Conservation (phyloP, 768 basidiomycete genomes). For the Suillus weaverae region DNA sequence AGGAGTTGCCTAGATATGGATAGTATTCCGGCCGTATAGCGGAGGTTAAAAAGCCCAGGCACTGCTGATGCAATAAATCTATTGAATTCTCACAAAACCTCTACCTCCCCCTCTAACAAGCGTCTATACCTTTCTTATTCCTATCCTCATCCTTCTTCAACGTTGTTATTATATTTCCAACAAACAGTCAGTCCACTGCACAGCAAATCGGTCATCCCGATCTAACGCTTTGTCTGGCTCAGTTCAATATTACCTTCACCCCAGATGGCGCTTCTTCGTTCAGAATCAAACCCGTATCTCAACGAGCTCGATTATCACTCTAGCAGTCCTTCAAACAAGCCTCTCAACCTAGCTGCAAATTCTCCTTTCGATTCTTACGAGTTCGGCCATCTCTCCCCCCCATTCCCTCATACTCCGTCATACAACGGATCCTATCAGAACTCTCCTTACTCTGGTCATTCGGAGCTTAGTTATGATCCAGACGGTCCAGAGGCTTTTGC, state of each 20-base stretch:
- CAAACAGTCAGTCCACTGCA: slow-evolving; percentile 9
- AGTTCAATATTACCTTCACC: background rate
- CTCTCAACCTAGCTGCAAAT: slow-evolving; percentile 19
- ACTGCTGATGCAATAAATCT: slow-evolving; percentile 13
- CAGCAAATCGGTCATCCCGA: background rate
- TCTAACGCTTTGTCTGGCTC: background rate
- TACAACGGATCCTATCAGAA: slow-evolving; percentile 69
- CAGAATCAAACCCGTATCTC: slow-evolving; percentile 19
- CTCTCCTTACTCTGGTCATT: slow-evolving; percentile 67
- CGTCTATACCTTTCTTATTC: slow-evolving; percentile 17
- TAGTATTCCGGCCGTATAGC: background rate
- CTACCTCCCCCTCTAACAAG: slow-evolving; percentile 19
- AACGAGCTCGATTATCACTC: slow-evolving; percentile 28
- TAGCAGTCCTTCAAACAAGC: slow-evolving; percentile 29
- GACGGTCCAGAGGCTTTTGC: slow-evolving; percentile 48
- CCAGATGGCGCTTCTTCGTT: slow-evolving; percentile 31
- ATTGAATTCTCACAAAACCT: slow-evolving; percentile 32
- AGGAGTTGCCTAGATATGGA: background rate
- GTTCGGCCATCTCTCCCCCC: slow-evolving; percentile 35
- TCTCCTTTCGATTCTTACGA: slow-evolving; percentile 43
- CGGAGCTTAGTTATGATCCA: slow-evolving; percentile 59
- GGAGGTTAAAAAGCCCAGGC: slow-evolving; percentile 33
- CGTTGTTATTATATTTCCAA: slow-evolving; percentile 3
- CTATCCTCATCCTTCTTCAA: slow-evolving; percentile 5
- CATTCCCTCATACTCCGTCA: slow-evolving; percentile 53